phyloP scores from a whole-genome alignment of 2,329 filamentous ascomycete genomes.

The Xylariaceae sp. region DNA sequence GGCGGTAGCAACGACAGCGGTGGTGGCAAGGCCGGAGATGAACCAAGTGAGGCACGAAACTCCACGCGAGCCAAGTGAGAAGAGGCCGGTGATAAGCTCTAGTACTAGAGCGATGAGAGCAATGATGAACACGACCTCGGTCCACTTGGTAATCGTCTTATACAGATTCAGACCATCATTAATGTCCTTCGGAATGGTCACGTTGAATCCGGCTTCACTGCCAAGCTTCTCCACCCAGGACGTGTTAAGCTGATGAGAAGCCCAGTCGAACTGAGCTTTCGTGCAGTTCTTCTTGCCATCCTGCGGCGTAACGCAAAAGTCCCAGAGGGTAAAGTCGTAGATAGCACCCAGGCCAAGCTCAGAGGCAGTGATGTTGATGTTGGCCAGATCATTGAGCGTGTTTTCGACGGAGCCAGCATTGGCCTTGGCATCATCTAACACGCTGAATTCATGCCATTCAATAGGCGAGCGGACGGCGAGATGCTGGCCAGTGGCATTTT shows the following conservation, averaged over 20 bases:
- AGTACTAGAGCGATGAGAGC: slow-evolving; percentile 63
- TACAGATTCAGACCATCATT: slow-evolving; percentile 66
- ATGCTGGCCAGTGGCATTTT: slow-evolving; percentile 14
- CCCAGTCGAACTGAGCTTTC: slow-evolving; percentile 68
- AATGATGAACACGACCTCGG: slow-evolving; percentile 73
- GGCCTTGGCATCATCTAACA: slow-evolving; percentile 4
- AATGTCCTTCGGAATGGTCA: slow-evolving; percentile 63
- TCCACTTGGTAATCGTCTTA: slow-evolving; percentile 69
- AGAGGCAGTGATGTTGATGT: slow-evolving; percentile 48
- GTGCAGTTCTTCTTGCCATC: slow-evolving; percentile 61
- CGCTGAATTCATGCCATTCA: slow-evolving; percentile 19
- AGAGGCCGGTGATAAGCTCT: slow-evolving; percentile 72
- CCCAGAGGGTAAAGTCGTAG: slow-evolving; percentile 81
- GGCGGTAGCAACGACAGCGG: slow-evolving; percentile 56
- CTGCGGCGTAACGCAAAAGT: slow-evolving; percentile 66
- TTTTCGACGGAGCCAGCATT: slow-evolving; percentile 5
- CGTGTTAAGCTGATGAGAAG: slow-evolving; percentile 62
- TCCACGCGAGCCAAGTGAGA: slow-evolving; percentile 75
- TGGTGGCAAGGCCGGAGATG: slow-evolving; percentile 57
- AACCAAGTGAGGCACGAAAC: slow-evolving; percentile 80
- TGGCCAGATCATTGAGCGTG: slow-evolving; percentile 23
- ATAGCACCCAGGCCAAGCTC: slow-evolving; percentile 62
- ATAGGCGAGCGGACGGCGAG: slow-evolving; percentile 15
- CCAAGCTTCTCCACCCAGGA: slow-evolving; percentile 34
- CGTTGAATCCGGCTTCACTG: slow-evolving; percentile 44